These are phyloP conservation scores for Cyberlindnera mississippiensis DNA, from an alignment of 805 yeast species.

Conservation along the genomic window DNA sequence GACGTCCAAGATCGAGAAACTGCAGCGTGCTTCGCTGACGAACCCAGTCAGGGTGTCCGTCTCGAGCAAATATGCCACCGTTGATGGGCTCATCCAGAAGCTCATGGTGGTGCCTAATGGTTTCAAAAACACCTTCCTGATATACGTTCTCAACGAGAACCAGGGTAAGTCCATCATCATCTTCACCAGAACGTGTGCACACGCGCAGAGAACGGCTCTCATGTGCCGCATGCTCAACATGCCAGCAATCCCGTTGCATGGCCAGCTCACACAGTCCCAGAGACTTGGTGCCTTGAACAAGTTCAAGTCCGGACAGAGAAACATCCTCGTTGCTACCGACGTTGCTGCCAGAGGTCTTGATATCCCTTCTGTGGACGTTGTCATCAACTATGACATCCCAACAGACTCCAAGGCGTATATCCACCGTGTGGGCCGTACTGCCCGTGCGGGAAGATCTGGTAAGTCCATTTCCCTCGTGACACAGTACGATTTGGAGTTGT, in stretches of 20 bases:
- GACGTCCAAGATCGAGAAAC: constrained; percentile 90
- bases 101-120: constrained; percentile 91
- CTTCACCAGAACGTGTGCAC: constrained; percentile 93
- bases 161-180: constrained; percentile 84
- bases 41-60: constrained; percentile 92
- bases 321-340: constrained; percentile 76
- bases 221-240: constrained; percentile 79
- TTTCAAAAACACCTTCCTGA: constrained; percentile 80
- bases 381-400: constrained; percentile 75
- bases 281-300: constrained; percentile 78
- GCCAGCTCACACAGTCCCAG: constrained; percentile 83
- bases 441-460: constrained; percentile 90
- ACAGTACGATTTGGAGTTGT: constrained; percentile 89
- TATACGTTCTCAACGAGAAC: constrained; percentile 77
- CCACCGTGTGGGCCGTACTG: constrained; percentile 93
- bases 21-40: constrained; percentile 86
- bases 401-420: constrained; percentile 81
- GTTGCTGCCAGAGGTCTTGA: constrained; percentile 89
- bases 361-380: constrained; percentile 76
- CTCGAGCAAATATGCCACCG: constrained; percentile 84
- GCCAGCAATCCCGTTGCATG: constrained; percentile 89
- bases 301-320: constrained; percentile 68
- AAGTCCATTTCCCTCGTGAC: constrained; percentile 85
- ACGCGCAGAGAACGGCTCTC: constrained; percentile 85
- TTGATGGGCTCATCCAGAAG: constrained; percentile 86